Conservation (phyloP, 306 rosid species). For the Corylus heterophylla region DNA sequence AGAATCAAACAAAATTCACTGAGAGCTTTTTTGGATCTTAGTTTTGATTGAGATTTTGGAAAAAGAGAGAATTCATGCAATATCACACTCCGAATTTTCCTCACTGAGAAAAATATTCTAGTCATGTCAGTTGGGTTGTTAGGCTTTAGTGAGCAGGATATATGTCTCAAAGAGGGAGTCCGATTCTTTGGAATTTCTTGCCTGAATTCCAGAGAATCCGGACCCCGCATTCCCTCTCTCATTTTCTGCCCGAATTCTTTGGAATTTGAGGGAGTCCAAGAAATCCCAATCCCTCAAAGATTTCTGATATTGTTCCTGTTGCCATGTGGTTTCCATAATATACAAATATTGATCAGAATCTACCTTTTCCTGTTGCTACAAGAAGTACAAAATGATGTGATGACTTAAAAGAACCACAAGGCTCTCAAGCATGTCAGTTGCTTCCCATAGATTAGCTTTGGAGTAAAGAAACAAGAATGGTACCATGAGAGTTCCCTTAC, state of each 20-base stretch:
- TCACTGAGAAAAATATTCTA: neutral
- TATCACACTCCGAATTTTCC: neutral
- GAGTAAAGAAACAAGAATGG: constrained; percentile 14
- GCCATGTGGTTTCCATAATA: neutral
- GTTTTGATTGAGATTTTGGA: too few species aligned
- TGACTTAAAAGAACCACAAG: neutral
- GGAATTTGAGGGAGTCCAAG: too few species aligned
- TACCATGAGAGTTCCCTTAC: neutral
- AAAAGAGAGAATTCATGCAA: too few species aligned
- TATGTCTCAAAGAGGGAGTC: too few species aligned
- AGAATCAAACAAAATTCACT: too few species aligned
- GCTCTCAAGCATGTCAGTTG: neutral
- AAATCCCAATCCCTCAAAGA: too few species aligned
- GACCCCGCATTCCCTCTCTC: too few species aligned
- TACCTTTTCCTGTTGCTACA: neutral
- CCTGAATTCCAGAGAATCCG: too few species aligned
- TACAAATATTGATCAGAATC: neutral
- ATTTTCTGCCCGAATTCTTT: too few species aligned
- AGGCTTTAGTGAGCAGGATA: neutral
- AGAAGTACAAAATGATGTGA: neutral
- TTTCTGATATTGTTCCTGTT: neutral
- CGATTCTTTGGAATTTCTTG: too few species aligned
- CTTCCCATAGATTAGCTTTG: neutral
- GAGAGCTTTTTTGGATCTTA: too few species aligned
- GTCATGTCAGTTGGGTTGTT: neutral